These are phyloP conservation scores for Agaricales sp. DNA, from an alignment of 1,284 basidiomycete genomes.

Conservation along the genomic window DNA sequence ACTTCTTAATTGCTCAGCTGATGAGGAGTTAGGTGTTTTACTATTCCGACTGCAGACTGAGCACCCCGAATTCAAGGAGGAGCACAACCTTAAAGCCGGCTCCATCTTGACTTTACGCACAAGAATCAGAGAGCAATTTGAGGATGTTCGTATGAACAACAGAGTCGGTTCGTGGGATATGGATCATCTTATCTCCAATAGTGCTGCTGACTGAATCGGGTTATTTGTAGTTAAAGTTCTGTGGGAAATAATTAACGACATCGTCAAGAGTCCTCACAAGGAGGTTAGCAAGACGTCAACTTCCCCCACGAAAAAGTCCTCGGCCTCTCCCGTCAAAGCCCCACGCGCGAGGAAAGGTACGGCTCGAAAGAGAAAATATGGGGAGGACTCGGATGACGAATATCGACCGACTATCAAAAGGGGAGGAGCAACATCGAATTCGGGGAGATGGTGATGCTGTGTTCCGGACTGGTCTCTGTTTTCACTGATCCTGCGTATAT, in stretches of 20 bases:
- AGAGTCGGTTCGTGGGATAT: conserved; percentile 25
- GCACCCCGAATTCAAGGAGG: conserved; percentile 22
- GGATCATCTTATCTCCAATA: neutral
- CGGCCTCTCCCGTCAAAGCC: too few relatives aligned
- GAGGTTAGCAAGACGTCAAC: neutral
- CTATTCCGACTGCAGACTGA: conserved; percentile 38
- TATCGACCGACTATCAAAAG: conserved; percentile 31
- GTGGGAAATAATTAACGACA: conserved; percentile 41
- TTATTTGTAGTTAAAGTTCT: conserved; percentile 30
- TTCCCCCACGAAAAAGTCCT: conserved; percentile 7
- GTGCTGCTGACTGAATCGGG: neutral
- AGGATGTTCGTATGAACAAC: conserved; percentile 51
- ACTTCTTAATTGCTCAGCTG: conserved; percentile 1
- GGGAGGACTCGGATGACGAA: conserved; percentile 31
- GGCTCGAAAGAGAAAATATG: conserved; percentile 18
- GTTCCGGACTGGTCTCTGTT: too few relatives aligned
- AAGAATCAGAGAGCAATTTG: conserved; percentile 38
- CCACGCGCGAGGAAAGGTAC: too few relatives aligned
- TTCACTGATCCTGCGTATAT: too few relatives aligned
- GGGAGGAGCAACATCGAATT: conserved; percentile 24
- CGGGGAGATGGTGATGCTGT: conserved; percentile 13
- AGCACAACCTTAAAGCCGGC: conserved; percentile 23
- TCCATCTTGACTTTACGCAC: conserved; percentile 44
- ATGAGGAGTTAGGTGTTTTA: conserved; percentile 35
- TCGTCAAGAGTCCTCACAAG: conserved; percentile 21